Evolutionary conservation across 108 stramenopile genomes (phyloP).

Genomic region (Poteriospumella lacustris): DNA sequence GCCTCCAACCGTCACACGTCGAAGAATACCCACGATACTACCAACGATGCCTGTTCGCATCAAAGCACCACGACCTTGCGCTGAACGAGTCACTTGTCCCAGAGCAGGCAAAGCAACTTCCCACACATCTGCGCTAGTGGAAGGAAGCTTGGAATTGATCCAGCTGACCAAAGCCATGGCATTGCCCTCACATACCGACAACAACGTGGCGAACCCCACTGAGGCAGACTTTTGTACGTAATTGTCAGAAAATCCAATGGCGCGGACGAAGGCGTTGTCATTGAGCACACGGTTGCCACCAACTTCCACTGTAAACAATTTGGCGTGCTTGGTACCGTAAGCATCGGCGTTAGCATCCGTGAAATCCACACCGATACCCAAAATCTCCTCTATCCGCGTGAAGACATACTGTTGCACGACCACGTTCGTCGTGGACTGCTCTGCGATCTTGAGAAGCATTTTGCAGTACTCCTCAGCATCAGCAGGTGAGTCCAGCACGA

Average conservation of each 20-base stretch:
- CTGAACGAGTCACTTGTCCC: neutral
- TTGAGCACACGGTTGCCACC: neutral
- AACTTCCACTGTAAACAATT: constrained; percentile 16
- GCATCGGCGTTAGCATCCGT: neutral
- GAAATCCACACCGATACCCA: neutral
- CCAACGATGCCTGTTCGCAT: neutral
- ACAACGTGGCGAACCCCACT: neutral
- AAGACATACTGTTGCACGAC: constrained; percentile 17
- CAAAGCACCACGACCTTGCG: neutral
- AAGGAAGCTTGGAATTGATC: neutral
- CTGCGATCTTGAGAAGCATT: constrained; percentile 13
- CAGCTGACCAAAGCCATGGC: neutral
- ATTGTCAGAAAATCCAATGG: neutral
- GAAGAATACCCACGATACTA: neutral
- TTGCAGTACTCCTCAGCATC: neutral
- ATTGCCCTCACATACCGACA: neutral
- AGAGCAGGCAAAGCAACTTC: constrained; percentile 14
- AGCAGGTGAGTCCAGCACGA: neutral
- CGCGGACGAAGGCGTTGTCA: neutral
- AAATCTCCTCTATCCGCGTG: constrained; percentile 25
- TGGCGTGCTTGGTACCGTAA: neutral
- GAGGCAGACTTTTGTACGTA: neutral
- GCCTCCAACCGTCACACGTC: neutral
- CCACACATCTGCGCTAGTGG: neutral
- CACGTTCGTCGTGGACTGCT: neutral